phyloP scores from a whole-genome alignment of 345 rosid species.

The Eucalyptus pauciflora region DNA sequence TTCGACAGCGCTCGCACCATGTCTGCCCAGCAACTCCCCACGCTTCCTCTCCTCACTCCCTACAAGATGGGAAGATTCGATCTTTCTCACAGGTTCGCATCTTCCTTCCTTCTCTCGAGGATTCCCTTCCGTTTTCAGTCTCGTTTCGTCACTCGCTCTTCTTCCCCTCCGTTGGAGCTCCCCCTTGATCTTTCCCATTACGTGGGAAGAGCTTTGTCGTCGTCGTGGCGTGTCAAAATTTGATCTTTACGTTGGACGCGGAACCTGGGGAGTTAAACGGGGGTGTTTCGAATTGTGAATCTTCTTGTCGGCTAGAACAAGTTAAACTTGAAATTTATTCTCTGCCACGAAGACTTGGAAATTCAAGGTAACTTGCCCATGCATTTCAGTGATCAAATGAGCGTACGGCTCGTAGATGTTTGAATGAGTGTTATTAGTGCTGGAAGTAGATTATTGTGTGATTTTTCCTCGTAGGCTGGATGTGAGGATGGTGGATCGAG shows the following conservation, averaged over 20 bases:
- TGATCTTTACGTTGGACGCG: not conserved
- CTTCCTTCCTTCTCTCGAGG: not conserved
- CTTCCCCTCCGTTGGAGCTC: not conserved
- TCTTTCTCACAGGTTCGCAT: conserved; percentile 18
- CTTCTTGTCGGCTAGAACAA: not conserved
- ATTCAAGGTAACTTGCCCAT: not conserved
- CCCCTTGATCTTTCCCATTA: not conserved
- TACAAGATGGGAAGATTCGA: conserved; percentile 17
- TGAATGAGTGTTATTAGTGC: not conserved
- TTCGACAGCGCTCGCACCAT: not conserved
- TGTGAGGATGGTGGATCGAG: not conserved
- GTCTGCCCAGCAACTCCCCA: not conserved
- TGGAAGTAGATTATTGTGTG: not conserved
- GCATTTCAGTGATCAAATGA: not conserved
- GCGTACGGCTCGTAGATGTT: not conserved
- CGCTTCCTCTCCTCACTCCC: conserved; percentile 18
- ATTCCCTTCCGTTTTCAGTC: not conserved
- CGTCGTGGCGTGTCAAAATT: not conserved
- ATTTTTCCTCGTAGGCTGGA: not conserved
- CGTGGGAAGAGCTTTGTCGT: not conserved
- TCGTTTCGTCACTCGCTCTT: not conserved
- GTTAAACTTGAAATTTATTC: not conserved
- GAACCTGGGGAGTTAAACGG: not conserved
- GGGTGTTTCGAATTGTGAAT: not conserved
- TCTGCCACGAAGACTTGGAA: not conserved